These are phyloP conservation scores for Moniliella sp. DNA, from an alignment of 1,284 basidiomycete species.

Conservation along the genomic window DNA sequence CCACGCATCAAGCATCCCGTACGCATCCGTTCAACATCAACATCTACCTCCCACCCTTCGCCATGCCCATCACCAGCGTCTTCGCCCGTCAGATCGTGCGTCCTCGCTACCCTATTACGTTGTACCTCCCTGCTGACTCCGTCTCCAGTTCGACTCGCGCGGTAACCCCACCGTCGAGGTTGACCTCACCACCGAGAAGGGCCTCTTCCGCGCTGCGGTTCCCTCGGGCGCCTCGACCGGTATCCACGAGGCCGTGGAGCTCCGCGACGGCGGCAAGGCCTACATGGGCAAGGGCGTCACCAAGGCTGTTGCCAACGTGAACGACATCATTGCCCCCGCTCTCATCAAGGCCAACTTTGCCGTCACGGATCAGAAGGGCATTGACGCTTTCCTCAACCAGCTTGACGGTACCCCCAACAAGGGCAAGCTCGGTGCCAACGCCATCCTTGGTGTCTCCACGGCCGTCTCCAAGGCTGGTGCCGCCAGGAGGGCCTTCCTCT, in stretches of 20 bases:
- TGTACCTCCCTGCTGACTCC: not conserved
- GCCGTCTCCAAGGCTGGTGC: constrained; percentile 84
- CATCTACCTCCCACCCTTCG: not conserved
- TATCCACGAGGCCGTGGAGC: constrained; percentile 92
- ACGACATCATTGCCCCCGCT: constrained; percentile 68
- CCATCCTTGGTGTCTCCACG: constrained; percentile 94
- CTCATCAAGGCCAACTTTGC: constrained; percentile 66
- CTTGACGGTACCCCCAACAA: constrained; percentile 94
- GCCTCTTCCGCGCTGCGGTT: constrained; percentile 78
- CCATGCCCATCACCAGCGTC: constrained; percentile 7
- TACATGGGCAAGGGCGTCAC: constrained; percentile 85
- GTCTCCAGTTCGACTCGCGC: constrained; percentile 28
- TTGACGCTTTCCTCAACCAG: constrained; percentile 97
- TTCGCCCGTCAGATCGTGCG: constrained; percentile 7
- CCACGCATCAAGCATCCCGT: too few species aligned
- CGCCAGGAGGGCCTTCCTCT: constrained; percentile 51
- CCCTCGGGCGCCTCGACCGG: constrained; percentile 97
- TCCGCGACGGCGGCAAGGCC: constrained; percentile 83
- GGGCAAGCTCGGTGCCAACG: constrained; percentile 96
- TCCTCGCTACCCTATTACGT: not conserved
- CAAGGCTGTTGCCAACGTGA: constrained; percentile 89
- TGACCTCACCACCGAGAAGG: constrained; percentile 36
- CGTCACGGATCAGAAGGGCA: constrained; percentile 79
- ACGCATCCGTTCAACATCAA: too few species aligned
- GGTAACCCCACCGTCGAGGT: constrained; percentile 35